Evolutionary conservation across 2,329 filamentous ascomycete species (phyloP).

Genomic region (Clonostachys rosea): DNA sequence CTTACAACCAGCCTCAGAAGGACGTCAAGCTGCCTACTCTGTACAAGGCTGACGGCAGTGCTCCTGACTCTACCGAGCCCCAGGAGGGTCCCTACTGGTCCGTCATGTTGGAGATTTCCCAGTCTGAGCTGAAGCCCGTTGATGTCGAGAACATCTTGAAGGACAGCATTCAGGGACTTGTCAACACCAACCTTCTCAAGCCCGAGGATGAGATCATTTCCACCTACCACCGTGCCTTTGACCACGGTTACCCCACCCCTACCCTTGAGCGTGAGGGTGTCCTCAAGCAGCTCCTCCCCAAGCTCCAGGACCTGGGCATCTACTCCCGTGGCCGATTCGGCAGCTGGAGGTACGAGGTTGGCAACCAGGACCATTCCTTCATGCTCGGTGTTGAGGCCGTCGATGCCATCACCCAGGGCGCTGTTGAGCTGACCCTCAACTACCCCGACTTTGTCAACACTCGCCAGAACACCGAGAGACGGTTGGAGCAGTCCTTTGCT

Average conservation of each 20-base stretch:
- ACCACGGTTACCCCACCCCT: slow-evolving; percentile 97
- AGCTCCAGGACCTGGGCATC: slow-evolving; percentile 87
- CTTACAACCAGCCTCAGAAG: slow-evolving; percentile 88
- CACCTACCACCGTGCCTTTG: slow-evolving; percentile 95
- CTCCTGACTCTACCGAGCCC: slow-evolving; percentile 65
- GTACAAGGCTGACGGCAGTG: slow-evolving; percentile 80
- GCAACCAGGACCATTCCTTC: slow-evolving; percentile 97
- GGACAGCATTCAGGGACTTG: slow-evolving; percentile 91
- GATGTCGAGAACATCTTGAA: slow-evolving; percentile 78
- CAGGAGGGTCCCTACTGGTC: slow-evolving; percentile 98
- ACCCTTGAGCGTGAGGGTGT: slow-evolving; percentile 92
- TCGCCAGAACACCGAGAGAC: slow-evolving; percentile 53
- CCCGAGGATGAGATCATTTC: slow-evolving; percentile 92
- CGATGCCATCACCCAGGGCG: slow-evolving; percentile 84
- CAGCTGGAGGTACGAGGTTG: slow-evolving; percentile 95
- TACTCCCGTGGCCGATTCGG: slow-evolving; percentile 95
- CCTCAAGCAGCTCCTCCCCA: slow-evolving; percentile 86
- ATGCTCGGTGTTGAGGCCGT: slow-evolving; percentile 95
- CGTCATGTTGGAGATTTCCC: slow-evolving; percentile 98
- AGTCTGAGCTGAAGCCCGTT: slow-evolving; percentile 93
- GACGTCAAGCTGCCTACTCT: slow-evolving; percentile 82
- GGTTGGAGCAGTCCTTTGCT: slow-evolving; percentile 38
- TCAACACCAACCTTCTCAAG: slow-evolving; percentile 97
- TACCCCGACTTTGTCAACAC: slow-evolving; percentile 94
- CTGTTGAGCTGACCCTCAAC: slow-evolving; percentile 89